A percentile compares a stretch with the other conserved stretches of the same genome.
Evolutionary conservation across 371 early-diverging fungal species (phyloP).

Genomic region (Mucor indicus): DNA sequence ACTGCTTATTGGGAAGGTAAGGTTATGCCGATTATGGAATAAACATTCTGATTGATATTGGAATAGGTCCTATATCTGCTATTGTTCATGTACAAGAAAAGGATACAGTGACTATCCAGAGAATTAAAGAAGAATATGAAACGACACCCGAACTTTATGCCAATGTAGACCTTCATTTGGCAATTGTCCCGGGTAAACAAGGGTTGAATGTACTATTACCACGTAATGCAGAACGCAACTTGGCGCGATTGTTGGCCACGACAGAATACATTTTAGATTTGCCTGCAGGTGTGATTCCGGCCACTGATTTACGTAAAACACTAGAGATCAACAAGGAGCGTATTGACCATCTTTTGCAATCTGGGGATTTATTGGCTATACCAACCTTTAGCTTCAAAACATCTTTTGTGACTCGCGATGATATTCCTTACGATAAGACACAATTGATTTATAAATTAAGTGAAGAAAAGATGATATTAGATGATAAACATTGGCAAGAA

Average conservation of each 20-base stretch:
- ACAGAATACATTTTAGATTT: slow-evolving; percentile 40
- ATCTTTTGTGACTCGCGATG: slow-evolving; percentile 11
- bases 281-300: slow-evolving; percentile 37
- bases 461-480: slow-evolving; percentile 25
- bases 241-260: slow-evolving; percentile 42
- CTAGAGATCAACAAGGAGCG: slow-evolving; percentile 29
- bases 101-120: slow-evolving; percentile 16
- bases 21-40: no score
- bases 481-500: slow-evolving; percentile 44
- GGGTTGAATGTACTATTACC: slow-evolving; percentile 30
- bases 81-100: slow-evolving; percentile 30
- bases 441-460: slow-evolving; percentile 21
- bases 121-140: slow-evolving; percentile 21
- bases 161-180: slow-evolving; percentile 41
- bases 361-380: slow-evolving; percentile 43
- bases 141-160: slow-evolving; percentile 20
- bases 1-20: slow-evolving; percentile 47
- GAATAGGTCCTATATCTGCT: slow-evolving; percentile 46
- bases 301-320: slow-evolving; percentile 38
- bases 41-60: no score
- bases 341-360: slow-evolving; percentile 24
- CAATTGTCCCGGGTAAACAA: slow-evolving; percentile 14
- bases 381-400: slow-evolving; percentile 39
- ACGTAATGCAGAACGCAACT: slow-evolving; percentile 48
- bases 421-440: slow-evolving; percentile 28